A percentile compares a stretch with the other conserved stretches of the same genome.
Conservation (phyloP, 169 alveolate genomes). For the Plasmodium yoelii region DNA sequence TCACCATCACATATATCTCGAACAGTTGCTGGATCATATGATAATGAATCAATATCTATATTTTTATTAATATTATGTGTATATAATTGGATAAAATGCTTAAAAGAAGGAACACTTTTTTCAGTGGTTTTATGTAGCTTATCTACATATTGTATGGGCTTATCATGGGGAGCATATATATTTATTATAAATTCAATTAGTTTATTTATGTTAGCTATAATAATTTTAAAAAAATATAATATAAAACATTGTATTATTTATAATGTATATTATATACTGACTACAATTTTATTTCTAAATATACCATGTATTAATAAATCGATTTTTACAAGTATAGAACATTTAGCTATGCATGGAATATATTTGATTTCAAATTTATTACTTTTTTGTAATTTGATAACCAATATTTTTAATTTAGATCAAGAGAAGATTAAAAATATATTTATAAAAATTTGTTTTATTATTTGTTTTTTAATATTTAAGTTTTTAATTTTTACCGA, state of each 20-base stretch:
- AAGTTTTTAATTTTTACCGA: constrained; percentile 44
- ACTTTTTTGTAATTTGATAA: constrained; percentile 31
- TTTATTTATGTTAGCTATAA: constrained; percentile 92
- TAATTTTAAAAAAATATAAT: constrained; percentile 91
- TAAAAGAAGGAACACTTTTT: constrained; percentile 92
- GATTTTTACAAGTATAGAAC: constrained; percentile 95
- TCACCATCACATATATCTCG: constrained; percentile 98
- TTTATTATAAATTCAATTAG: constrained; percentile 97
- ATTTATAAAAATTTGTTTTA: constrained; percentile 21
- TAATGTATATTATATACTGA: constrained; percentile 93
- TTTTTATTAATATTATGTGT: constrained; percentile 95
- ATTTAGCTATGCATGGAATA: constrained; percentile 96
- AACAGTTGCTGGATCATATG: constrained; percentile 96
- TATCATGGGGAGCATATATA: constrained; percentile 99
- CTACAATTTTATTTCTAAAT: constrained; percentile 95
- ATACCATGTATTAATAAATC: constrained; percentile 96
- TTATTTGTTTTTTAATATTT: constrained; percentile 42
- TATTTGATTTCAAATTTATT: constrained; percentile 87
- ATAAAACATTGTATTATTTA: constrained; percentile 92
- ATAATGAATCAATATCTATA: constrained; percentile 98
- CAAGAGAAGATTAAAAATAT: constrained; percentile 6
- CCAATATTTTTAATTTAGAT: neutral
- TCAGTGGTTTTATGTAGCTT: constrained; percentile 84
- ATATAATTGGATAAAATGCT: constrained; percentile 94
- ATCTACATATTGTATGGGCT: constrained; percentile 93